Percentiles rank a stretch among this genome's conserved stretches.
These are phyloP conservation scores for Leccinum broughii DNA, from an alignment of 768 basidiomycete genomes.

Conservation along the genomic window DNA sequence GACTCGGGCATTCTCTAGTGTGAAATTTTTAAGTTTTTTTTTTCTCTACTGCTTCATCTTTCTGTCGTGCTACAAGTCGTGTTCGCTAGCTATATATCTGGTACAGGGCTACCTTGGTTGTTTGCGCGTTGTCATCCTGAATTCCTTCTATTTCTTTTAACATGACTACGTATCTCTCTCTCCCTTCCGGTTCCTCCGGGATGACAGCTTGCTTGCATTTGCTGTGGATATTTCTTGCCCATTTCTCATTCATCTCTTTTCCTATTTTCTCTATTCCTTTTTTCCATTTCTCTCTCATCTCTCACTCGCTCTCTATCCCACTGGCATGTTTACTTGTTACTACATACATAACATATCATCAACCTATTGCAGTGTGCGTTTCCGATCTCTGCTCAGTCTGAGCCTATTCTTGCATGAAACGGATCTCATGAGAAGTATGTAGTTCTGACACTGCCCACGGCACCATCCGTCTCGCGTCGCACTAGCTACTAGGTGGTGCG, in stretches of 20 bases:
- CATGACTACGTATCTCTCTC: not conserved
- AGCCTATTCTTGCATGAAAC: no score
- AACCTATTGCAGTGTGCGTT: conserved; percentile 19
- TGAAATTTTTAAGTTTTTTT: not conserved
- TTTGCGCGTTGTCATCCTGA: not conserved
- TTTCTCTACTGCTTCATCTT: not conserved
- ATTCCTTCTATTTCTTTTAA: not conserved
- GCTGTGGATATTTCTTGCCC: conserved; percentile 30
- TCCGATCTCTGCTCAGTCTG: no score
- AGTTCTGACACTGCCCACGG: conserved; percentile 28
- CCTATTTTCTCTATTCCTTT: no score
- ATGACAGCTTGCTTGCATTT: conserved; percentile 30
- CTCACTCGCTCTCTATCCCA: no score
- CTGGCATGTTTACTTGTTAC: conserved; percentile 20
- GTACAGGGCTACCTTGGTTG: conserved; percentile 12
- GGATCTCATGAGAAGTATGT: no score
- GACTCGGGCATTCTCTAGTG: conserved; percentile 77
- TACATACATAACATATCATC: conserved; percentile 29
- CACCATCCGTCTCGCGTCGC: no score
- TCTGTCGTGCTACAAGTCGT: conserved; percentile 12
- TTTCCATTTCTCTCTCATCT: no score
- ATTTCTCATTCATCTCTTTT: conserved; percentile 4
- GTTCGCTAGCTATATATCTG: conserved; percentile 27
- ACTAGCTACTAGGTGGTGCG: no score
- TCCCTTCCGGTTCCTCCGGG: not conserved